Base-by-base conservation (phyloP, 306 rosid species). In the Lablab purpureus region DNA sequence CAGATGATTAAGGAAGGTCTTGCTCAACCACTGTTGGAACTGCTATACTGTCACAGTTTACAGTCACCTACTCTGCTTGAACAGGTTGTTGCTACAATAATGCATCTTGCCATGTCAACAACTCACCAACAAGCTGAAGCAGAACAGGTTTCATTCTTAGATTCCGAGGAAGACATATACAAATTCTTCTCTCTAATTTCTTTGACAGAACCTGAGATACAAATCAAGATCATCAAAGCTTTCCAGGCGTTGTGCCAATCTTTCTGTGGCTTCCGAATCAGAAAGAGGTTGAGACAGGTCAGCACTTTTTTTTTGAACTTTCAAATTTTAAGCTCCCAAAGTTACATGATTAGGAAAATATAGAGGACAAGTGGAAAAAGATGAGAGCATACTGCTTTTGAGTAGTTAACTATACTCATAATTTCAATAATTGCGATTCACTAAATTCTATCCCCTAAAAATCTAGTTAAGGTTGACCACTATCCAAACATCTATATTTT, bases 241-340 rank as follows among this genome's bases (percentile, higher is more conserved):
- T 87, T 90, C 63, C 80, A 85, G 45, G 86, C 88, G 59, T 15
- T 90, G 75, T 85, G 91, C 64, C 89, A 83, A 47, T 81, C 92
- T 85, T 82, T 87, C 75, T 83, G 80, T 55, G 92, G 92, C 80
- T 77, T 78, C 50, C 74, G 81, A 74, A 80, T 85, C 88, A 88
- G 89, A 87, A 81, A 19, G 76, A 81, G 83, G 85, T 73, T 90
- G 75, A 80, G 88, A 82, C 87, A 88, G 95, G 91, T 85, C 13
- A 40, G 43, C 45, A 62, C 52, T 52, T 15, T 30, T 67, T 30
- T 28, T 36, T 63, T 51, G 0, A 47, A 66, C 58, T 78, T 32
- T 9, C 74, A 60, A 65, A 54, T 10, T 54, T 77, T 15, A 14
- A 72, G 13, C 28, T 19, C 41, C 7, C 14, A 47, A 60, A 19